These are phyloP conservation scores for Fusarium ramigenum DNA, from an alignment of 2,329 filamentous ascomycete genomes.

Conservation along the genomic window DNA sequence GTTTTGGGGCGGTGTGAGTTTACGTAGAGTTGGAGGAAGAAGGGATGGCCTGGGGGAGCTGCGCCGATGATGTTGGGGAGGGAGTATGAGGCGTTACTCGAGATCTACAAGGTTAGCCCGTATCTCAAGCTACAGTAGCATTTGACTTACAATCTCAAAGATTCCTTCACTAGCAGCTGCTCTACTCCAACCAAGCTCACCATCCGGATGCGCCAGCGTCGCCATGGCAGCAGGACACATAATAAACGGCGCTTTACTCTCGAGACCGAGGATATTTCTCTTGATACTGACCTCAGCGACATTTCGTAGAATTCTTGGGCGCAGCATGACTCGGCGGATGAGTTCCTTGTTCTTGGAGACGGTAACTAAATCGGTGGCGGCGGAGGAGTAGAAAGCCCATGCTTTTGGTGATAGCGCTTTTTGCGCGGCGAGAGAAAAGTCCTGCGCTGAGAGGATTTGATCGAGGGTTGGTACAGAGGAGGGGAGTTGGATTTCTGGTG, in stretches of 20 bases:
- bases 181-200: conserved; percentile 58
- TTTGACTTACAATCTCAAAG: conserved; percentile 37
- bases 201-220: conserved; percentile 68
- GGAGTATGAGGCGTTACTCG: conserved; percentile 41
- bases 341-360: conserved; percentile 63
- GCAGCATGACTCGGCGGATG: conserved; percentile 66
- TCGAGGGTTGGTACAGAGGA: conserved; percentile 28
- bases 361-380: conserved; percentile 69
- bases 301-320: conserved; percentile 66
- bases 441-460: conserved; percentile 51
- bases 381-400: conserved; percentile 76
- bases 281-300: conserved; percentile 61
- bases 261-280: conserved; percentile 63
- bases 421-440: conserved; percentile 68
- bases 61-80: conserved; percentile 40
- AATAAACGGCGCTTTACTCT: conserved; percentile 67
- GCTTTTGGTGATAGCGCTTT: conserved; percentile 67
- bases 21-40: conserved; percentile 60
- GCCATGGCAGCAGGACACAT: conserved; percentile 73
- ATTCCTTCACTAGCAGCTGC: conserved; percentile 42
- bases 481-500: conserved; percentile 23
- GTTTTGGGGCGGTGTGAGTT: conserved; percentile 61
- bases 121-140: too few relatives aligned
- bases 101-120: conserved; percentile 22
- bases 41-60: conserved; percentile 34